These are phyloP conservation scores for Porphyrellus cyaneotinctus DNA, from an alignment of 768 basidiomycete species.

Conservation along the genomic window DNA sequence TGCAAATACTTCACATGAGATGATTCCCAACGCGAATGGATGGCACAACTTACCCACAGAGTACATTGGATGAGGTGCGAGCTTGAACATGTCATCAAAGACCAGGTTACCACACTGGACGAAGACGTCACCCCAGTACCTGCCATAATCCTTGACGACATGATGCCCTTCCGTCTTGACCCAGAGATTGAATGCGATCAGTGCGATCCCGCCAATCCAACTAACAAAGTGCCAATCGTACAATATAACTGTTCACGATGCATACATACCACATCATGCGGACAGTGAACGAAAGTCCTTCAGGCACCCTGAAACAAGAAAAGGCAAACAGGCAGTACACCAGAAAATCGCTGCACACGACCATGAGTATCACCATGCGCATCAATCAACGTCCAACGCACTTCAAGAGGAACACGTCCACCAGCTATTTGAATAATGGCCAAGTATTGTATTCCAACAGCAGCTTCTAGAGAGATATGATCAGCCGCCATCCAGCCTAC, in stretches of 20 bases:
- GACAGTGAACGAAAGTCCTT: conserved; percentile 63
- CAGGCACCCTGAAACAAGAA: conserved; percentile 84
- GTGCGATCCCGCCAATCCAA: conserved; percentile 80
- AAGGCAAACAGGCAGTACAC: conserved; percentile 95
- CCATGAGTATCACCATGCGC: background rate
- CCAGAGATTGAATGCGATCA: conserved; percentile 96
- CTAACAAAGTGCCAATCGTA: conserved; percentile 34
- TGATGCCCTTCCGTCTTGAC: conserved; percentile 97
- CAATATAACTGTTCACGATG: background rate
- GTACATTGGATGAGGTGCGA: conserved; percentile 95
- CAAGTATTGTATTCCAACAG: conserved; percentile 95
- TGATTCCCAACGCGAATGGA: background rate
- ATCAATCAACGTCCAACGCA: conserved; percentile 36
- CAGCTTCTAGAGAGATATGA: conserved; percentile 59
- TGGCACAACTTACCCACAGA: conserved; percentile 56
- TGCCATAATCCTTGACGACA: conserved; percentile 97
- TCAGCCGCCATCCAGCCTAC: conserved; percentile 6
- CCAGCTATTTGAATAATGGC: conserved; percentile 93
- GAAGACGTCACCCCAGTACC: conserved; percentile 96
- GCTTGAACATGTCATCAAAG: conserved; percentile 97
- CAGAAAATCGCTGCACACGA: conserved; percentile 72
- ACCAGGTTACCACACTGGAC: conserved; percentile 91
- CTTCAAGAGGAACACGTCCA: conserved; percentile 96
- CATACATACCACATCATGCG: conserved; percentile 71
- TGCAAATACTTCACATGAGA: conserved; percentile 32